Evolutionary conservation across 1,139 yeast species (phyloP), one percentile per base, ranked within the genome.

Genomic region (Kluyveromyces sp.): DNA sequence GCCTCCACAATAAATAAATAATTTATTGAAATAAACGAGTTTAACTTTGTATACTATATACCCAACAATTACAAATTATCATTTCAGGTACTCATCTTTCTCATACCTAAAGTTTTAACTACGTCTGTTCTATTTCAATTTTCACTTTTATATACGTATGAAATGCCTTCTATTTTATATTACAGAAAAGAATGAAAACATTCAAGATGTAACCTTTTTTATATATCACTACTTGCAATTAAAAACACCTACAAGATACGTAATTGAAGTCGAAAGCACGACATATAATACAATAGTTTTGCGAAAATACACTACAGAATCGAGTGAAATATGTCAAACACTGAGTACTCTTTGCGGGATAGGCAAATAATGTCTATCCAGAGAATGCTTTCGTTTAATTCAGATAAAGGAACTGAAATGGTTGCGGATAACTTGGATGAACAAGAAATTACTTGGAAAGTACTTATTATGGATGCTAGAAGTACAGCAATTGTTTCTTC

Each of bases 401-500:
- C 78, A 48, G 80, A 75, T 34, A 60, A 65, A 30, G 79, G 78
- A 4, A 60, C 72, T 25, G 65, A 77, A 5, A 81, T 78, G 52
- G 64, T 77, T 45, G 75, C 81, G 2, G 70, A 77, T 32, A 75
- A 83, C 4, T 60, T 62, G 8, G 67, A 66, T 50, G 75, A 74
- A 39, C 82, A 79, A 56, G 89, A 82, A 52, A 75, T 84, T 48
- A 73, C 83, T 33, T 94, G 98, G 99, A 92, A 94, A 64, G 96
- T 87, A n/a, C 73, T 92, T 49, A 79, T 94, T 6, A 74, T 92
- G 57, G 99, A 92, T 64, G 63, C 73, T 36, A 78, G 83, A 48
- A 86, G 96, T 34, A 84, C 95, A 35, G 84, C 86, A 25, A 83
- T 92, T 42, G 78, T 92, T 21, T 89, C 97, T 1, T 85, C 96